Percentiles rank a stretch among this genome's conserved stretches.
Evolutionary conservation across 176 grass and related monocot species (phyloP).

Genomic region (Raddia guianensis): DNA sequence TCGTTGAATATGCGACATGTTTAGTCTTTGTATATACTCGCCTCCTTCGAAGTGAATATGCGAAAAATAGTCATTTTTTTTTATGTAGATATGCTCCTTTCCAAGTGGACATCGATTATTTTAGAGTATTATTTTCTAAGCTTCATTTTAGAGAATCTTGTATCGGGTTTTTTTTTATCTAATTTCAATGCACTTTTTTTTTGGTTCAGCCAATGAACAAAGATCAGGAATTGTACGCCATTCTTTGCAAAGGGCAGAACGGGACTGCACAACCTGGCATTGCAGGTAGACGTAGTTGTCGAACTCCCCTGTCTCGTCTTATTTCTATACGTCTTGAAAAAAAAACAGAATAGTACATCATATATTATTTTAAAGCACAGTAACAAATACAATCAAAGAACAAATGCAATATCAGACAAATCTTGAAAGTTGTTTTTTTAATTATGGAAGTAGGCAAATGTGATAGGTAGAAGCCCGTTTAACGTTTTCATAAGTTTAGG

Average conservation of each 20-base stretch:
- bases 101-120: not conserved
- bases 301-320: conserved; percentile 3
- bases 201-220: conserved; percentile 40
- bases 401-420: not conserved
- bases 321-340: not conserved
- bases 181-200: not conserved
- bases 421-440: not conserved
- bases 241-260: conserved; percentile 54
- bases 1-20: not conserved
- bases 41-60: conserved; percentile 10
- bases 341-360: not conserved
- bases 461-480: not conserved
- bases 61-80: not conserved
- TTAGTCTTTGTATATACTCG: not conserved
- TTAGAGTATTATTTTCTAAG: not conserved
- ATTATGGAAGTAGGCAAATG: not conserved
- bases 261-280: conserved; percentile 39
- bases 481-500: not conserved
- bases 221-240: conserved; percentile 53
- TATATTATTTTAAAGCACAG: not conserved
- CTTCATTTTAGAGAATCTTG: not conserved
- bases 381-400: not conserved
- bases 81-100: not conserved
- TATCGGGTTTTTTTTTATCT: not conserved
- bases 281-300: conserved; percentile 46